Evolutionary conservation across 2,329 filamentous ascomycete species (phyloP).

Genomic region (Pseudopyrenochaeta lycopersici): DNA sequence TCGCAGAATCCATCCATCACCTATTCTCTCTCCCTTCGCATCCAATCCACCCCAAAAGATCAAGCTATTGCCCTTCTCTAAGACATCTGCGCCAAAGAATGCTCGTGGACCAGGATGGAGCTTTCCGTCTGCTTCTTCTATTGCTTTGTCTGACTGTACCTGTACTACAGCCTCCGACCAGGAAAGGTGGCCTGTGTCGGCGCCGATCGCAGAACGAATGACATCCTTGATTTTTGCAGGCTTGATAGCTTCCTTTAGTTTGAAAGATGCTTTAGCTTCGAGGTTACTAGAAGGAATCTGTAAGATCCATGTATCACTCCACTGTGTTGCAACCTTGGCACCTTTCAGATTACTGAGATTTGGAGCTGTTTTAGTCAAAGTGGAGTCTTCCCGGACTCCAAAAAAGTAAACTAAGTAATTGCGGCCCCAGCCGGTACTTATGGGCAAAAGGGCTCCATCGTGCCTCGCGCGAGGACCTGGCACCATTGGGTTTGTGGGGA

Average conservation of each 20-base stretch:
- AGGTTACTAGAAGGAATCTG: constrained; percentile 52
- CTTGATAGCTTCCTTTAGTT: constrained; percentile 44
- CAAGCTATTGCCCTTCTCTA: constrained; percentile 46
- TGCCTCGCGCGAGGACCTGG: constrained; percentile 53
- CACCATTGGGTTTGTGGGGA: constrained; percentile 54
- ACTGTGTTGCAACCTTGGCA: constrained; percentile 33
- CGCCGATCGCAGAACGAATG: constrained; percentile 52
- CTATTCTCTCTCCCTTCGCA: constrained; percentile 53
- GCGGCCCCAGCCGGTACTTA: constrained; percentile 55
- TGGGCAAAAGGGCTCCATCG: constrained; percentile 50
- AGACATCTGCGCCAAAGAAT: constrained; percentile 52
- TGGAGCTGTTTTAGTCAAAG: neutral
- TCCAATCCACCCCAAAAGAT: constrained; percentile 56
- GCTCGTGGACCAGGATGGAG: constrained; percentile 56
- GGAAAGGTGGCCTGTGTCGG: constrained; percentile 50
- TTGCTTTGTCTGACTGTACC: constrained; percentile 39
- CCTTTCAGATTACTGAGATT: constrained; percentile 13
- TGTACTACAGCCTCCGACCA: constrained; percentile 55
- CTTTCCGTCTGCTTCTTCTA: constrained; percentile 50
- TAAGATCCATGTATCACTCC: constrained; percentile 56
- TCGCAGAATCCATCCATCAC: constrained; percentile 56
- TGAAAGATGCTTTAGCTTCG: constrained; percentile 29
- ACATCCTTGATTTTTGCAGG: constrained; percentile 57
- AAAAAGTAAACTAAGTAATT: constrained; percentile 57
- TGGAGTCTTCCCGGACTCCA: constrained; percentile 33